Percentiles rank a stretch among this genome's conserved stretches.
Evolutionary conservation across 768 basidiomycete genomes (phyloP).

Genomic region (Hydnomerulius pinastri): DNA sequence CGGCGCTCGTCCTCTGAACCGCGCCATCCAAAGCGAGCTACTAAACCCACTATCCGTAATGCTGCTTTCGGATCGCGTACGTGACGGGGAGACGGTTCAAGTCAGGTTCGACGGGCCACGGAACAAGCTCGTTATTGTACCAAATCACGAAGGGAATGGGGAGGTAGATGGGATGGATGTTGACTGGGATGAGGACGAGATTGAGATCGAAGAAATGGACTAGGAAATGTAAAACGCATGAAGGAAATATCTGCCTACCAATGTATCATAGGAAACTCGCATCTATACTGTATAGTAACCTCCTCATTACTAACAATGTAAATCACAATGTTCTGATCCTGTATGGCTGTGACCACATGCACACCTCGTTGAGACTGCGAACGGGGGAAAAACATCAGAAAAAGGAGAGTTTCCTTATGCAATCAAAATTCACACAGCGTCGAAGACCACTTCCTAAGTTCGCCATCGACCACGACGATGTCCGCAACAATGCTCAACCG

Average conservation of each 20-base stretch:
- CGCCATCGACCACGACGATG: conserved; percentile 8
- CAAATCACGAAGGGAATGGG: conserved; percentile 72
- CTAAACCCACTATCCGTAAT: conserved; percentile 87
- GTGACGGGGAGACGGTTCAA: conserved; percentile 76
- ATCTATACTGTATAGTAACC: background rate
- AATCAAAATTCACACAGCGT: background rate
- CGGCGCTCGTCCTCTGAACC: conserved; percentile 90
- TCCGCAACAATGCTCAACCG: conserved; percentile 28
- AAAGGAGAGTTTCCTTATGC: conserved; percentile 19
- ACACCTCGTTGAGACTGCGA: too few species aligned
- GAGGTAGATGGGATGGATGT: conserved; percentile 54
- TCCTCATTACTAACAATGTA: background rate
- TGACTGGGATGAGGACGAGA: conserved; percentile 56
- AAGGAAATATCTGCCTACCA: conserved; percentile 24
- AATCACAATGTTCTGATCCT: too few species aligned
- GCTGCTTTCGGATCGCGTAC: conserved; percentile 79
- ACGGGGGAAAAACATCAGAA: too few species aligned
- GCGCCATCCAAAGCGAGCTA: conserved; percentile 89
- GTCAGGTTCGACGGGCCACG: conserved; percentile 80
- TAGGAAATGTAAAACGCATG: conserved; percentile 19
- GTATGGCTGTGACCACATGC: too few species aligned
- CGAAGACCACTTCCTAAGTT: background rate
- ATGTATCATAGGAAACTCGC: background rate
- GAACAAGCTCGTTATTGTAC: conserved; percentile 75
- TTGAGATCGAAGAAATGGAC: conserved; percentile 68